phyloP scores from a whole-genome alignment of 2,329 filamentous ascomycete species.

The Scedosporium minutisporum region DNA sequence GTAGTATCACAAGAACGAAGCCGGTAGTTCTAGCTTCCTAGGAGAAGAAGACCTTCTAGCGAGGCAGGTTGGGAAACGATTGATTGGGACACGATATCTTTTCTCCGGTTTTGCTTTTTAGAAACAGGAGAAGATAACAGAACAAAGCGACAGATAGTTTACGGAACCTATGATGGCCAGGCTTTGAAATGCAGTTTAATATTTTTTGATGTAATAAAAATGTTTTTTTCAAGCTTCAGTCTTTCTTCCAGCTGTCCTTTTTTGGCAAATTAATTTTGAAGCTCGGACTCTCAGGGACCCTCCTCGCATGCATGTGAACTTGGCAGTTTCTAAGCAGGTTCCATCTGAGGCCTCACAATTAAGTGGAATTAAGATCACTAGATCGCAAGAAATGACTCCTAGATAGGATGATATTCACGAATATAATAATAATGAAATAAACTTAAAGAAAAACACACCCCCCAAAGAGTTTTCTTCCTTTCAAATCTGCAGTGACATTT shows the following conservation, averaged over 20 bases:
- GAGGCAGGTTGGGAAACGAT: neutral
- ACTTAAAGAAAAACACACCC: no score
- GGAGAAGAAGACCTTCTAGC: neutral
- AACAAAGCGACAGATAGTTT: neutral
- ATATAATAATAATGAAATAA: no score
- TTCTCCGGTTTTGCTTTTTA: neutral
- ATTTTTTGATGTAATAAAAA: conserved; percentile 1
- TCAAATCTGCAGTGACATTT: no score
- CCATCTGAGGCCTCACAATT: no score
- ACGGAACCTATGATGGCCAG: neutral
- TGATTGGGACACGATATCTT: neutral
- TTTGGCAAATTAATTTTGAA: no score
- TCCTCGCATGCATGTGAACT: no score
- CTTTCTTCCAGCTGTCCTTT: neutral
- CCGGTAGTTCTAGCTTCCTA: neutral
- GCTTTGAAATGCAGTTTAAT: neutral
- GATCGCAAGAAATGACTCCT: no score
- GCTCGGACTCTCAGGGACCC: no score
- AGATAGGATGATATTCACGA: no score
- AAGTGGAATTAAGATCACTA: no score
- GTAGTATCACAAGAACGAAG: neutral
- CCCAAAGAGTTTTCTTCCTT: no score
- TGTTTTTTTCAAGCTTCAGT: neutral
- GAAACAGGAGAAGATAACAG: neutral
- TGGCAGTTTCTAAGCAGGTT: no score